Evolutionary conservation across 352 stramenopile genomes (phyloP), one percentile per base, ranked within the genome.

Genomic region (Pythium scleroteichum): DNA sequence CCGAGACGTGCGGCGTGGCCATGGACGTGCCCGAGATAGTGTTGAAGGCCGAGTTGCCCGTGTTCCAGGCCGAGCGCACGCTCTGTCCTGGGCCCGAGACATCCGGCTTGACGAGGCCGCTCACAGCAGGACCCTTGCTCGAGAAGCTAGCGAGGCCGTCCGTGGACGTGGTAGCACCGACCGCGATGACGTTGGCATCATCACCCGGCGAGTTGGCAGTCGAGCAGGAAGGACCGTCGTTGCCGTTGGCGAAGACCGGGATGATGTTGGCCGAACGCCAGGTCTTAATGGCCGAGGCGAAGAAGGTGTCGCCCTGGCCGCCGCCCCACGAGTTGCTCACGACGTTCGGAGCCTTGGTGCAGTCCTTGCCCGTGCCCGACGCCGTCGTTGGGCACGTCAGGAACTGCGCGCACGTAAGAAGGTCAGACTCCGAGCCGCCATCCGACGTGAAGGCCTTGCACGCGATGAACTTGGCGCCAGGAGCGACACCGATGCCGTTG

Each of bases 241-340:
- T 52, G 14, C 16, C n/a, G 33, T 61, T 47, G 16, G 69, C 68
- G 2, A 20, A 44, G 38, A 44, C 38, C 38, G 38, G 17, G 14
- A 20, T 20, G 38, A 44, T 20, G 38, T 44, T 44, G 38, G 38
- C 38, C 38, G 38, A 23, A 23, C 44, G 38, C 38, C 38, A 44
- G 17, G 38, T 44, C 38, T 44, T 44, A n/a, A 20, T 44, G 38
- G 38, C 38, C 38, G 38, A 42, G 4, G 54, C 26, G 39, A 58
- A 78, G 8, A 55, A 58, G 3, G 35, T 52, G 32, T 54, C 47
- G 33, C 47, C 55, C 19, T 61, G 53, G 10, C 42, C 63, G 12
- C 55, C 63, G 16, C 67, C 67, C 71, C 71, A 78, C 41, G 49
- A 70, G 62, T 78, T 75, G 55, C 51, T 78, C 10, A 78, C 64